These are phyloP conservation scores for Musa itinerans DNA, from an alignment of 176 grass and related monocot genomes.

Conservation along the genomic window DNA sequence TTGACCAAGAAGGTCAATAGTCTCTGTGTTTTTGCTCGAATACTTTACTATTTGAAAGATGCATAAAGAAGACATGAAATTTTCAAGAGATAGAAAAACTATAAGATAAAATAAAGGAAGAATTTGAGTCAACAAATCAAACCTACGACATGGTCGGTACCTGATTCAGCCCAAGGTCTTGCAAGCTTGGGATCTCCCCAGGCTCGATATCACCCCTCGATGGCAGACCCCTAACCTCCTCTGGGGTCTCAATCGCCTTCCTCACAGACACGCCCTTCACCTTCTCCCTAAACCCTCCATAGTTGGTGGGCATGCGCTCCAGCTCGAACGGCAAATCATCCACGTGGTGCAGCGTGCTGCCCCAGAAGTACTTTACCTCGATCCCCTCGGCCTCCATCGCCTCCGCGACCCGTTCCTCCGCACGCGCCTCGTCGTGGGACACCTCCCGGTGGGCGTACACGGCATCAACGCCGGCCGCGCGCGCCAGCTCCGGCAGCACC, in stretches of 20 bases:
- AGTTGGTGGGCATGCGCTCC: constrained; percentile 70
- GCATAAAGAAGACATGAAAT: too few species aligned
- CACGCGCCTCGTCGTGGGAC: constrained; percentile 67
- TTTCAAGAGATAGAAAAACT: not conserved
- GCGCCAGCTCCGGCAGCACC: constrained; percentile 65
- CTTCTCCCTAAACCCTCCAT: constrained; percentile 74
- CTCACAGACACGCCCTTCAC: constrained; percentile 59
- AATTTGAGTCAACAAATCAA: constrained; percentile 2
- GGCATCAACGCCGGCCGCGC: constrained; percentile 41
- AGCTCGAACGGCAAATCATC: constrained; percentile 78
- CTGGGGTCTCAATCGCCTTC: constrained; percentile 48
- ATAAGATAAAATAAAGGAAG: not conserved
- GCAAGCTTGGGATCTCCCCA: constrained; percentile 69
- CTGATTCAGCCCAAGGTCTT: constrained; percentile 57
- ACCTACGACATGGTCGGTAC: constrained; percentile 51
- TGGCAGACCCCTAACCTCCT: constrained; percentile 84
- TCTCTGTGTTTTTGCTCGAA: too few species aligned
- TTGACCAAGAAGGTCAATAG: too few species aligned
- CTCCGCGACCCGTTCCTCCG: constrained; percentile 68
- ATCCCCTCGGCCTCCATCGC: constrained; percentile 83
- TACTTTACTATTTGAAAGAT: too few species aligned
- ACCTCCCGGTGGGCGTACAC: constrained; percentile 91
- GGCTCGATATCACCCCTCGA: constrained; percentile 72
- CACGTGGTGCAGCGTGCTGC: constrained; percentile 86
- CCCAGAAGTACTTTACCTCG: constrained; percentile 97